These are phyloP conservation scores for Dioscorea zingiberensis DNA, from an alignment of 106 monocot species.

Conservation along the genomic window DNA sequence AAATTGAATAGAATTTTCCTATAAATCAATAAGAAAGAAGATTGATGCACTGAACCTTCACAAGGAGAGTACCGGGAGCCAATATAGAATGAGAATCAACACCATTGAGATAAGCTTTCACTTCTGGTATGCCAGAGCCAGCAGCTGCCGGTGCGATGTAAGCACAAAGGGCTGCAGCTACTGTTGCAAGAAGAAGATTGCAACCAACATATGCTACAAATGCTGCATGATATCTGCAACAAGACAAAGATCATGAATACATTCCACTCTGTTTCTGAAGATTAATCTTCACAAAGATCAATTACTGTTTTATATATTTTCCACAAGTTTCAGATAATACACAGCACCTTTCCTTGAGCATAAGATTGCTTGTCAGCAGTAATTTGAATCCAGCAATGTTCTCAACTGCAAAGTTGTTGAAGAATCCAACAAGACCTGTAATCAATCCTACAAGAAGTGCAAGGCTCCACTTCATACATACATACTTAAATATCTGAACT, in stretches of 20 bases:
- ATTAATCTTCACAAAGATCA: too few species aligned
- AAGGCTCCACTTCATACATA: conserved; percentile 70
- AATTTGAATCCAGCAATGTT: conserved; percentile 79
- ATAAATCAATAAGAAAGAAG: too few species aligned
- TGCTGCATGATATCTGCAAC: conserved; percentile 48
- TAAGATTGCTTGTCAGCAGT: conserved; percentile 55
- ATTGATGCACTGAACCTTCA: conserved; percentile 39
- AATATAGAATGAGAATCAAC: conserved; percentile 79
- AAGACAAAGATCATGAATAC: conserved; percentile 1
- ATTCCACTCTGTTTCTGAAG: too few species aligned
- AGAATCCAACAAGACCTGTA: conserved; percentile 69
- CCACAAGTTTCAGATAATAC: too few species aligned
- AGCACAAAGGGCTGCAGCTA: conserved; percentile 65
- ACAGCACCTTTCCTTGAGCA: conserved; percentile 59
- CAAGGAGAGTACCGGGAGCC: conserved; percentile 73
- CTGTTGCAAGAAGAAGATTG: conserved; percentile 50
- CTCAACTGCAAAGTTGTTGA: conserved; percentile 79
- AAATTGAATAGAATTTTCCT: too few species aligned
- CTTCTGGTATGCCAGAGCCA: conserved; percentile 88
- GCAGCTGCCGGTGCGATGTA: conserved; percentile 82
- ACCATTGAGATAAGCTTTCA: conserved; percentile 86
- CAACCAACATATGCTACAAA: conserved; percentile 55
- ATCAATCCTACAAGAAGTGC: conserved; percentile 63
- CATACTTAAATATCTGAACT: conserved; percentile 66
- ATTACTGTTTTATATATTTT: too few species aligned